phyloP scores from a whole-genome alignment of 139 green algal species.

The Picochlorum sp. region DNA sequence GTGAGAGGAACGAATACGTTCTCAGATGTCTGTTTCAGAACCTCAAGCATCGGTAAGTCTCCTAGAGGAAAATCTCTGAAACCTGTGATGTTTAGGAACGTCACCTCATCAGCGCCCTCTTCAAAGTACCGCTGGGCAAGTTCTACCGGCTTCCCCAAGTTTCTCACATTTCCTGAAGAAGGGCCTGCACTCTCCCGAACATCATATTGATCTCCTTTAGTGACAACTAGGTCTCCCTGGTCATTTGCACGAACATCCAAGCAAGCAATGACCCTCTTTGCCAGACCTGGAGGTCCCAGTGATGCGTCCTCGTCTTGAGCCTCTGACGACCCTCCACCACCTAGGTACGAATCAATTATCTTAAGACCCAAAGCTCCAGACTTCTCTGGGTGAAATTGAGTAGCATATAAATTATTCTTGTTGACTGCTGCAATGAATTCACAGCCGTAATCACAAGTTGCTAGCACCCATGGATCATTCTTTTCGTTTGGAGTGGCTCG shows the following conservation, averaged over 20 bases:
- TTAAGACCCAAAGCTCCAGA: slow-evolving; percentile 65
- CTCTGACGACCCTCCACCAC: slow-evolving; percentile 27
- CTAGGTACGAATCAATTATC: slow-evolving; percentile 71
- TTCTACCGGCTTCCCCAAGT: slow-evolving; percentile 70
- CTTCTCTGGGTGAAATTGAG: slow-evolving; percentile 99
- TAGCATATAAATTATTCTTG: slow-evolving; percentile 70
- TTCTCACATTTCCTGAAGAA: slow-evolving; percentile 65
- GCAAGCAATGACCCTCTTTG: slow-evolving; percentile 94
- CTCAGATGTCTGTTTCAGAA: slow-evolving; percentile 69
- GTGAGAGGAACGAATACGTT: slow-evolving; percentile 97
- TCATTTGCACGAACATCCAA: slow-evolving; percentile 96
- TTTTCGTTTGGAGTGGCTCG: slow-evolving; percentile 40
- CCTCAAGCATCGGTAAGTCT: slow-evolving; percentile 96
- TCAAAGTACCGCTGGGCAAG: slow-evolving; percentile 79
- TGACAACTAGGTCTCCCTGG: slow-evolving; percentile 89
- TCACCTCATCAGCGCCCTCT: slow-evolving; percentile 93
- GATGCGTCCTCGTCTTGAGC: not conserved
- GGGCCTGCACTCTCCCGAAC: slow-evolving; percentile 72
- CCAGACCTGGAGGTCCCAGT: slow-evolving; percentile 48
- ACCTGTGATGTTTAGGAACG: slow-evolving; percentile 98
- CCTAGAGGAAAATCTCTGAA: slow-evolving; percentile 88
- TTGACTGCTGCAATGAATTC: slow-evolving; percentile 80
- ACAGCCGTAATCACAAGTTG: slow-evolving; percentile 79
- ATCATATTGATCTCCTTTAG: slow-evolving; percentile 85
- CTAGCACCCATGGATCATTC: slow-evolving; percentile 90